Evolutionary conservation across 2,329 filamentous ascomycete species (phyloP).

Genomic region (Ophiostoma novo-ulmi): DNA sequence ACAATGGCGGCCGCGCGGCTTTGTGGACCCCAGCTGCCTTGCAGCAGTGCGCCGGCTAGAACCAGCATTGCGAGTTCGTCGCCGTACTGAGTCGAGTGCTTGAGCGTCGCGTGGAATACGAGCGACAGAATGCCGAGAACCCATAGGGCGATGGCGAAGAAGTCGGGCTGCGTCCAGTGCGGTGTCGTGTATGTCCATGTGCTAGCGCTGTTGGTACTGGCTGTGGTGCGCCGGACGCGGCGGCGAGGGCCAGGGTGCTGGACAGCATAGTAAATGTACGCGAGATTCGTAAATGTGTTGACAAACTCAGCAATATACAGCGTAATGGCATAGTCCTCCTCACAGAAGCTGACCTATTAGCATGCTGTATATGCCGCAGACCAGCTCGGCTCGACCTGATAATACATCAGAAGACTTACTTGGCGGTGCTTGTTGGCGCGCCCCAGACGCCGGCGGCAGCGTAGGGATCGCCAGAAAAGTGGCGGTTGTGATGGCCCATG

Average conservation of each 20-base stretch:
- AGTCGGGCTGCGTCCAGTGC: conserved; percentile 34
- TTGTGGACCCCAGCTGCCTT: conserved; percentile 42
- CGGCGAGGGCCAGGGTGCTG: conserved; percentile 33
- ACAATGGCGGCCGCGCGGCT: conserved; percentile 39
- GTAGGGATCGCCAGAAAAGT: conserved; percentile 31
- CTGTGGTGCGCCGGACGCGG: neutral
- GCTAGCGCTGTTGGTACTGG: neutral
- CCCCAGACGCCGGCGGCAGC: conserved; percentile 31
- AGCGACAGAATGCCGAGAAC: conserved; percentile 41
- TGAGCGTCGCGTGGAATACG: conserved; percentile 43
- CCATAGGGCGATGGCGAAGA: conserved; percentile 40
- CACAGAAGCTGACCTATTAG: conserved; percentile 32
- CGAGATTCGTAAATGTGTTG: conserved; percentile 48
- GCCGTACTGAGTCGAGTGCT: conserved; percentile 41
- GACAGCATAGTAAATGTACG: conserved; percentile 44
- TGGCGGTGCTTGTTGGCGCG: conserved; percentile 33
- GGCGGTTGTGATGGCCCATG: conserved; percentile 33
- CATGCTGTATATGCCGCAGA: neutral
- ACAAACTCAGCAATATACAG: conserved; percentile 50
- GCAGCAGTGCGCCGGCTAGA: conserved; percentile 48
- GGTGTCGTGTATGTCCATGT: neutral
- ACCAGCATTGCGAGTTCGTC: conserved; percentile 58
- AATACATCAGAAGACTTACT: conserved; percentile 28
- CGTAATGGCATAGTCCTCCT: conserved; percentile 51
- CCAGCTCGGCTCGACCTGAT: neutral